Evolutionary conservation across 2,329 filamentous ascomycete genomes (phyloP).

Genomic region (Ophiocordyceps camponoti-leonardi): DNA sequence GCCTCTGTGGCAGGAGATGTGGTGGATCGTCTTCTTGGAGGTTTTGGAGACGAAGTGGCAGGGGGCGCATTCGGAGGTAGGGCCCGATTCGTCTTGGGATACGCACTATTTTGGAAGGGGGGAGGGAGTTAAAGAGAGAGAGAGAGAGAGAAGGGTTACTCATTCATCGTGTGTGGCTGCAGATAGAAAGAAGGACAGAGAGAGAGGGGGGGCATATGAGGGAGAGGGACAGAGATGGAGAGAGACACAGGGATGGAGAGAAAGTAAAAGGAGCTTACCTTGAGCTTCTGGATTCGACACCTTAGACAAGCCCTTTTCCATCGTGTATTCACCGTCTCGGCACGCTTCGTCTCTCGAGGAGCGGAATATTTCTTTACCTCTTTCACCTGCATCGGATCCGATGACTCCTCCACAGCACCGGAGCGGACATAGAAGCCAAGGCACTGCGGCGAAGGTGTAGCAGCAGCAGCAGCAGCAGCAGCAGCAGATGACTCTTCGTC

Average conservation of each 20-base stretch:
- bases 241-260: neutral
- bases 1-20: conserved; percentile 23
- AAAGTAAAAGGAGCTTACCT: conserved; percentile 14
- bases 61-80: conserved; percentile 18
- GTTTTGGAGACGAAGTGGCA: conserved; percentile 19
- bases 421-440: too few species aligned
- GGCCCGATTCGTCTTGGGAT: conserved; percentile 11
- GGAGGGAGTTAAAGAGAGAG: neutral
- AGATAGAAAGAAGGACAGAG: neutral
- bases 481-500: too few species aligned
- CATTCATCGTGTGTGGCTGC: too few species aligned
- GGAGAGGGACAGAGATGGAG: neutral
- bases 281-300: conserved; percentile 25
- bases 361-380: neutral
- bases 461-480: too few species aligned
- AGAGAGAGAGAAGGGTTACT: neutral
- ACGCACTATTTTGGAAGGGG: conserved; percentile 16
- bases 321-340: conserved; percentile 6
- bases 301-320: conserved; percentile 23
- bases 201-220: neutral
- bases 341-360: neutral
- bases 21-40: conserved; percentile 30
- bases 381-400: neutral
- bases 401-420: too few species aligned
- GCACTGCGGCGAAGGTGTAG: too few species aligned